These are phyloP conservation scores for Camelina hispida DNA, from an alignment of 345 rosid species.

Conservation along the genomic window DNA sequence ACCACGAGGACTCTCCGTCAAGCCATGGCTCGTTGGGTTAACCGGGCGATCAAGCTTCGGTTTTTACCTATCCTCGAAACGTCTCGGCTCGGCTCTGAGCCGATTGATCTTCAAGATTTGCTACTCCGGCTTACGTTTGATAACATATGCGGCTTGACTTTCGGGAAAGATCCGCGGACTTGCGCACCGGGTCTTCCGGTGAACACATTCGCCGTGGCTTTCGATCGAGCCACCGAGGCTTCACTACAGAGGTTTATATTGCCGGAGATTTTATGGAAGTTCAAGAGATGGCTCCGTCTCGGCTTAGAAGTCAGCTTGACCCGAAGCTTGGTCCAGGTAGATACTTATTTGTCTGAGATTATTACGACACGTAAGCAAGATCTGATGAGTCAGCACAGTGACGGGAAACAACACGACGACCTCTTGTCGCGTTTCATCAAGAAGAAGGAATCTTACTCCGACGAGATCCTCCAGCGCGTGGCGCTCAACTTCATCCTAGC, in stretches of 20 bases:
- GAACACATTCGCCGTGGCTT: slow-evolving; percentile 76
- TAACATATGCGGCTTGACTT: slow-evolving; percentile 91
- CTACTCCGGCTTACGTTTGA: slow-evolving; percentile 94
- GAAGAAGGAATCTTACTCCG: slow-evolving; percentile 84
- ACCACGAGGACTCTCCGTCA: slow-evolving; percentile 96
- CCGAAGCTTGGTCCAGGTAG: slow-evolving; percentile 74
- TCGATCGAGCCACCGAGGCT: slow-evolving; percentile 93
- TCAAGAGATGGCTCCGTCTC: slow-evolving; percentile 72
- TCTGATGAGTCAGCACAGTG: slow-evolving; percentile 56
- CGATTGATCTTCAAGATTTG: slow-evolving; percentile 86
- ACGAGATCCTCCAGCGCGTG: slow-evolving; percentile 77
- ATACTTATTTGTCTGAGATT: slow-evolving; percentile 68
- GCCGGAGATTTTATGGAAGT: slow-evolving; percentile 86
- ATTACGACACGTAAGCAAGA: slow-evolving; percentile 75
- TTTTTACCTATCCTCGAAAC: slow-evolving; percentile 72
- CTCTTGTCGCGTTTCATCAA: slow-evolving; percentile 88
- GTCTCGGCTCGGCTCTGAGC: slow-evolving; percentile 54
- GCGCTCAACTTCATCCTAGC: slow-evolving; percentile 96
- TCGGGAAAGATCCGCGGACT: slow-evolving; percentile 92
- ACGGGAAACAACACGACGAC: slow-evolving; percentile 77
- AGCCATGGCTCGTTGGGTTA: slow-evolving; percentile 98
- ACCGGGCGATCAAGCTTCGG: slow-evolving; percentile 68
- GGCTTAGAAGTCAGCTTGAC: slow-evolving; percentile 86
- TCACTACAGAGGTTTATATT: slow-evolving; percentile 84
- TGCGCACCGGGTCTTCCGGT: slow-evolving; percentile 75